These are phyloP conservation scores for Ascochyta clinopodiicola DNA, from an alignment of 2,329 filamentous ascomycete genomes.

Conservation along the genomic window DNA sequence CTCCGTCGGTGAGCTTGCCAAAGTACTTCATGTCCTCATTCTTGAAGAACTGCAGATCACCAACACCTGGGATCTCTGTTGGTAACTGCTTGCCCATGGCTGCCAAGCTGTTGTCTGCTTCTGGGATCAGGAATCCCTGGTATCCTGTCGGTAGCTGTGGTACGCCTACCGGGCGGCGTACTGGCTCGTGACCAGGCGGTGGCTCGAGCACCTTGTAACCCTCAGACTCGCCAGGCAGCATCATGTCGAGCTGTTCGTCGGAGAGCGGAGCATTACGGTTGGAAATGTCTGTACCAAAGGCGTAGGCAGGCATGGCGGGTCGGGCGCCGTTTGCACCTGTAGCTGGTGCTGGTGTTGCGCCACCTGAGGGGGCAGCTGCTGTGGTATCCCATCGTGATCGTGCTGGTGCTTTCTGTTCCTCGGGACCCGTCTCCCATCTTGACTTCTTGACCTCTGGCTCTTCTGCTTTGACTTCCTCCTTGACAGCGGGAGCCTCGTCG, in stretches of 20 bases:
- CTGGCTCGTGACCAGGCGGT: slow-evolving; percentile 88
- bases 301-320: slow-evolving; percentile 56
- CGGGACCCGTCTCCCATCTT: slow-evolving; percentile 75
- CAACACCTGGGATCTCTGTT: slow-evolving; percentile 93
- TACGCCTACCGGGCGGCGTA: slow-evolving; percentile 75
- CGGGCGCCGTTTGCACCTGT: slow-evolving; percentile 29
- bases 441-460: slow-evolving; percentile 59
- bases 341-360: slow-evolving; percentile 32
- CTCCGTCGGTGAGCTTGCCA: slow-evolving; percentile 92
- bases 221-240: slow-evolving; percentile 86
- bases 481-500: slow-evolving; percentile 45
- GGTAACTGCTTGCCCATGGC: slow-evolving; percentile 87
- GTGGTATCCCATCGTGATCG: slow-evolving; percentile 48
- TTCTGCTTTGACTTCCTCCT: slow-evolving; percentile 27
- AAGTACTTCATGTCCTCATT: slow-evolving; percentile 99
- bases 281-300: slow-evolving; percentile 82
- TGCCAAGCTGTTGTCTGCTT: slow-evolving; percentile 79
- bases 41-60: slow-evolving; percentile 97
- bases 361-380: slow-evolving; percentile 31
- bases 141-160: slow-evolving; percentile 72
- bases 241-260: slow-evolving; percentile 90
- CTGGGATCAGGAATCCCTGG: slow-evolving; percentile 95
- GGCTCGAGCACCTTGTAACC: slow-evolving; percentile 92
- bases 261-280: slow-evolving; percentile 81
- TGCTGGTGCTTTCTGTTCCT: slow-evolving; percentile 34